Percentiles rank a stretch among this genome's conserved stretches.
These are phyloP conservation scores for Gardenia jasminoides DNA, from an alignment of 257 asterid species.

Conservation along the genomic window DNA sequence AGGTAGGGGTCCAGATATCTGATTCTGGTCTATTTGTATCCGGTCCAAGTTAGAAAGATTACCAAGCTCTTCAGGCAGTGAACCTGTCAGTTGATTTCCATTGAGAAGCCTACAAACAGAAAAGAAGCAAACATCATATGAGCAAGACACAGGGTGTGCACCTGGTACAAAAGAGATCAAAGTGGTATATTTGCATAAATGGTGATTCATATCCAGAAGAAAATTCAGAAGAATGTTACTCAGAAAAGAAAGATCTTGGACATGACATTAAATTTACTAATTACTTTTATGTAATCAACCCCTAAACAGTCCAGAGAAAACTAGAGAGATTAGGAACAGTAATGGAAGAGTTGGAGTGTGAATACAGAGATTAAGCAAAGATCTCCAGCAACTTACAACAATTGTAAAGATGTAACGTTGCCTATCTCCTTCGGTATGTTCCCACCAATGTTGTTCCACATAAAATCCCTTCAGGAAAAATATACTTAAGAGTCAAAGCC, in stretches of 20 bases:
- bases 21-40: constrained; percentile 91
- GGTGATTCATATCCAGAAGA: not conserved
- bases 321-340: not conserved
- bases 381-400: constrained; percentile 61
- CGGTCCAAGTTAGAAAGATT: constrained; percentile 72
- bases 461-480: constrained; percentile 64
- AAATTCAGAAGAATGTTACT: not conserved
- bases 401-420: constrained; percentile 53
- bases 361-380: constrained; percentile 9
- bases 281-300: not conserved
- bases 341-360: not conserved
- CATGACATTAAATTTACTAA: not conserved
- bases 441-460: constrained; percentile 90
- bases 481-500: constrained; percentile 9
- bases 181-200: not conserved
- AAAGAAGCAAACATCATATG: not conserved
- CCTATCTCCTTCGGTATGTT: constrained; percentile 94
- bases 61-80: constrained; percentile 94
- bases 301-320: constrained; percentile 2
- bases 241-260: not conserved
- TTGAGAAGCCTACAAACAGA: constrained; percentile 73
- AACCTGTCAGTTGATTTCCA: constrained; percentile 87
- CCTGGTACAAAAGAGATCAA: not conserved
- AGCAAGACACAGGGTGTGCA: not conserved
- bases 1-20: constrained; percentile 84